These are phyloP conservation scores for Ilyonectria mors-panacis DNA, from an alignment of 2,329 filamentous ascomycete genomes.

Conservation along the genomic window DNA sequence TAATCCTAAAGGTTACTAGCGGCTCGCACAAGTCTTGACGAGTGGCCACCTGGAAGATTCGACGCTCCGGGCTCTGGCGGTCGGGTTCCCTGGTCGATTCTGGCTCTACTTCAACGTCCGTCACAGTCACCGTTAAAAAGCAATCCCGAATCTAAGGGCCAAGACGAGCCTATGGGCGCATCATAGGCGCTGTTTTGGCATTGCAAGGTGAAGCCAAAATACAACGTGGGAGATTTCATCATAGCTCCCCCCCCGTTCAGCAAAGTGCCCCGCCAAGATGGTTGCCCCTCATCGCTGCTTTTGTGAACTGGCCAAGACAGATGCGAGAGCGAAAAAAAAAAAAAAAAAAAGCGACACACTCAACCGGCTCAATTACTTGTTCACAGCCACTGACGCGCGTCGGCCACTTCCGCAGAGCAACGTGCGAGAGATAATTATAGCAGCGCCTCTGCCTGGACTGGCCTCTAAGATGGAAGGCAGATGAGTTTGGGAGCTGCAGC, in stretches of 20 bases:
- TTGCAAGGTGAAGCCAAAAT: conserved; percentile 25
- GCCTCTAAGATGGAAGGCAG: conserved; percentile 29
- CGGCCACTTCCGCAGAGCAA: conserved; percentile 29
- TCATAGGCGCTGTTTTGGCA: background rate
- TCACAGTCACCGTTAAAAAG: background rate
- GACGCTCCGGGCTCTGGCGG: conserved; percentile 33
- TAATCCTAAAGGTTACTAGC: conserved; percentile 49
- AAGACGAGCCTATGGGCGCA: background rate
- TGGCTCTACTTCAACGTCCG: background rate
- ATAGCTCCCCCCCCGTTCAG: conserved; percentile 46
- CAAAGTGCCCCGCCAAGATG: conserved; percentile 67
- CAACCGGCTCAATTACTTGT: conserved; percentile 11
- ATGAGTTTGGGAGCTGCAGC: conserved; percentile 33
- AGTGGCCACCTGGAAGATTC: conserved; percentile 33
- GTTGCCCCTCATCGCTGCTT: conserved; percentile 76
- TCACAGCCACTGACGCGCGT: conserved; percentile 39
- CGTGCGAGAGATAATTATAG: conserved; percentile 35
- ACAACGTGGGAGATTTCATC: conserved; percentile 47
- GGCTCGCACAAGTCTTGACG: conserved; percentile 2
- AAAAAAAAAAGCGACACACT: conserved; percentile 13
- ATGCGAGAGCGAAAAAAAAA: conserved; percentile 22
- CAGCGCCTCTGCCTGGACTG: conserved; percentile 24
- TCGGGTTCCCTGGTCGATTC: conserved; percentile 11
- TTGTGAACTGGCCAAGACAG: conserved; percentile 48
- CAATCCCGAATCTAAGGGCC: background rate